Evolutionary conservation across 1,139 yeast species (phyloP), one percentile per base, ranked within the genome.

Genomic region (Taphrina communis): DNA sequence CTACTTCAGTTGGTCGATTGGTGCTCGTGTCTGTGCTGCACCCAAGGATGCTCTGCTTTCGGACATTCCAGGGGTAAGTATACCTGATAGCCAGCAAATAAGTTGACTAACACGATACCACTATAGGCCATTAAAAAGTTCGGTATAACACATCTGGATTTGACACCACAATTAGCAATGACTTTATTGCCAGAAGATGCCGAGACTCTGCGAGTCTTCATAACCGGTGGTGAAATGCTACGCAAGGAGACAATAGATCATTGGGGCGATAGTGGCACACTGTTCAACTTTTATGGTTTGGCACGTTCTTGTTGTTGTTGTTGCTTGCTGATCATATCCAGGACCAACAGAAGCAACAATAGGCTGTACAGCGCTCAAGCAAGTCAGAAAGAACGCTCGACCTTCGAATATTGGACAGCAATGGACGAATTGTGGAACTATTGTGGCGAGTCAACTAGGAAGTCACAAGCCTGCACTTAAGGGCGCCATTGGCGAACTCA

Each of bases 261-360:
- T n/a, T 74, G 76, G 76, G 76, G 74, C 36, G 71, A 70, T 25
- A 65, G 66, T 11, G 72, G 71, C 14, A 69, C 71, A 6, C 62
- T 74, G 8, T 74, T 71, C 65, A 74, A 74, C 59, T 75, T 75
- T 61, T 74, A 72, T 44, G 72, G 68, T 58, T 1, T 11, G 62
- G 4, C 19, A 14, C 2, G 39, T 12, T 25, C 31, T 25, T 25
- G 2, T 25, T 25, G 31, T 25, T 25, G 31, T 25, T 4, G 31
- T 25, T 25, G 31, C 31, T 25, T 25, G 31, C 56, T 51, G 38
- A 51, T 7, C 35, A 36, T 25, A 25, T 35, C 4, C 44, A 58
- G 75, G 75, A 2, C 76, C 76, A 5, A 74, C 76, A 2, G 76
- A 74, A 48, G 75, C 68, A 9, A 74, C 76, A 1, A 74, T 74